Evolutionary conservation across 352 stramenopile species (phyloP).

Genomic region (Elongisporangium prolatum): DNA sequence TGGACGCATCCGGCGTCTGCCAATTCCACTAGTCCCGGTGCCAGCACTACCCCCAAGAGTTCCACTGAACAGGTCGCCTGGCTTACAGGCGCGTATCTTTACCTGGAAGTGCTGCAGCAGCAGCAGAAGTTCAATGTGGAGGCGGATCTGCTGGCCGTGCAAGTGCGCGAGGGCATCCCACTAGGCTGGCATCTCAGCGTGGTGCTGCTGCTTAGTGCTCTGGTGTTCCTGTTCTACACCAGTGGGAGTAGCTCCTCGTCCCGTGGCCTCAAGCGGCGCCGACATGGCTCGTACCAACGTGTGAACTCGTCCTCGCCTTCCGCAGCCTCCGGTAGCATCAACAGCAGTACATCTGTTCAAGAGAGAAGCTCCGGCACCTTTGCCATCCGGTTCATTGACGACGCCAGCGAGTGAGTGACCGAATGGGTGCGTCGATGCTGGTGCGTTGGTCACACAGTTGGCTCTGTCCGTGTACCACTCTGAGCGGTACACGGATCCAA

Average conservation of each 20-base stretch:
- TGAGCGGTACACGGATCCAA: slow-evolving; percentile 1
- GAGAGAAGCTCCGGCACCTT: slow-evolving; percentile 1
- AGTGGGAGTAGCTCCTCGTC: slow-evolving; percentile 8
- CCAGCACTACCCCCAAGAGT: slow-evolving; percentile 6
- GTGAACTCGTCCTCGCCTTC: not conserved
- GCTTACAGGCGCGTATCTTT: slow-evolving; percentile 66
- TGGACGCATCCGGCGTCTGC: slow-evolving; percentile 24
- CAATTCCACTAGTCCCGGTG: slow-evolving; percentile 8
- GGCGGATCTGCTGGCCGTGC: slow-evolving; percentile 54
- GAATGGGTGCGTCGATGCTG: not conserved
- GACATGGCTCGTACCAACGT: slow-evolving; percentile 2
- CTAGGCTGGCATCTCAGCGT: slow-evolving; percentile 65
- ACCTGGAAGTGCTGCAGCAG: slow-evolving; percentile 55
- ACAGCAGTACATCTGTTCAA: not conserved
- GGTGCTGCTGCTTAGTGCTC: slow-evolving; percentile 44
- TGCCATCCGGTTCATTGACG: slow-evolving; percentile 1
- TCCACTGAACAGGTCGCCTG: slow-evolving; percentile 39
- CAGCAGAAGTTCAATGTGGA: slow-evolving; percentile 51
- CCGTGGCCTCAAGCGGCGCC: not conserved
- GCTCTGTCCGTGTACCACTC: not conserved
- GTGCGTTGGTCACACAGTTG: not conserved
- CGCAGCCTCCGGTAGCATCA: not conserved
- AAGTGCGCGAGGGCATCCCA: slow-evolving; percentile 60
- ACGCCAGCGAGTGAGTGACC: slow-evolving; percentile 2
- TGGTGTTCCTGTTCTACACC: slow-evolving; percentile 48